Base-by-base conservation (phyloP, 306 rosid genomes). In the Cicer judaicum region DNA sequence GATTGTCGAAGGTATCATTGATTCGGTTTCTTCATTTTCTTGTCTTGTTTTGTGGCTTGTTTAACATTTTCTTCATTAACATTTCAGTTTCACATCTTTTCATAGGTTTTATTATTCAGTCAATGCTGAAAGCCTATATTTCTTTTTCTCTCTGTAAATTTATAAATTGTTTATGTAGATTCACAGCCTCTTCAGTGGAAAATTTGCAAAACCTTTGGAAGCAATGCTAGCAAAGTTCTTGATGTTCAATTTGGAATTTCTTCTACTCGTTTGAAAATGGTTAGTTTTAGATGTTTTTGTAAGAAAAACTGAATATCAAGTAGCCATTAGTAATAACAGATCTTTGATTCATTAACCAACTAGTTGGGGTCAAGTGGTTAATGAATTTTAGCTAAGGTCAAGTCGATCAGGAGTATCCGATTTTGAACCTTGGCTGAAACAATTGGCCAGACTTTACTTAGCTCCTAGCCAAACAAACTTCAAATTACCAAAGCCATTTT, bases 161-260 rank as follows among this genome's bases (percentile, higher is more conserved):
- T 36, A 38, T 8, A 15, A 70, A 10, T 52, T 38, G 19, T 52
- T 7, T 71, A 5, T 70, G 46, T 76, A 94, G 99, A 87, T 78
- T 82, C 95, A 5, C 90, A 82, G 49, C 91, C 95, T 73, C 62
- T 87, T 78, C 82, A 85, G 42, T 94, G 99, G 99, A 92, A 90
- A 89, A 76, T 81, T 54, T 85, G 93, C 84, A 86, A 85, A 83
- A 84, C 76, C 85, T 92, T 92, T 55, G 86, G 82, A 70, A 81
- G 87, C 73, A 78, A 73, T 78, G 83, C 85, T 11, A 65, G 73
- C 85, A 88, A 84, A 79, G 87, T 94, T 70, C 87, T 94, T 47
- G 99, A 92, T 74, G 74, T 85, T 69, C 93, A 89, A 81, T 94
- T 92, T 70, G 99, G 97, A 70, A 80, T 79, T 64, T 83, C 96